These are phyloP conservation scores for Scolecobasidium constrictum DNA, from an alignment of 2,329 filamentous ascomycete species.

Conservation along the genomic window DNA sequence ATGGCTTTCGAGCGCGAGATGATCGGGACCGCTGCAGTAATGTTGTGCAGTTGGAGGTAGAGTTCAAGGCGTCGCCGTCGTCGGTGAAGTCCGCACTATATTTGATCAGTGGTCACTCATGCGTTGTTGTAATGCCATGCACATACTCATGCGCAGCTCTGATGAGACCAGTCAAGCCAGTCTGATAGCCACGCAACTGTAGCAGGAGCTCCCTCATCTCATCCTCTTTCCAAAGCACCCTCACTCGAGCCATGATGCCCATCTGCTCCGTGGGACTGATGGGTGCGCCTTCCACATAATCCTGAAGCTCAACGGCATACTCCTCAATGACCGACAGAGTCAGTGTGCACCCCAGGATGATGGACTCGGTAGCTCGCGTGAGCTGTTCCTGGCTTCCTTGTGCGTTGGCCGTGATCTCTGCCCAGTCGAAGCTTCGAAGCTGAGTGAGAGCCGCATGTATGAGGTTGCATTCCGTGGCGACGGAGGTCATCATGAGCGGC, in stretches of 20 bases:
- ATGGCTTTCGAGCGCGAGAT: slow-evolving; percentile 8
- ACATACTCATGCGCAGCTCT: slow-evolving; percentile 10
- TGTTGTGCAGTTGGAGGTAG: slow-evolving; percentile 2
- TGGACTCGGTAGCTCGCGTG: slow-evolving; percentile 8
- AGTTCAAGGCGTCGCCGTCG: neutral
- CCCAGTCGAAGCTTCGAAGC: slow-evolving; percentile 8
- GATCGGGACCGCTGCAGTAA: slow-evolving; percentile 9
- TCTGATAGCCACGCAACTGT: slow-evolving; percentile 10
- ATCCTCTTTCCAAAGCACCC: slow-evolving; percentile 10
- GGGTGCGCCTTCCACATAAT: slow-evolving; percentile 7
- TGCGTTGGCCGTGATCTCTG: neutral
- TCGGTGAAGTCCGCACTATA: slow-evolving; percentile 5
- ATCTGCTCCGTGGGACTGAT: slow-evolving; percentile 8
- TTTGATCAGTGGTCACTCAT: neutral
- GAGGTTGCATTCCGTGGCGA: slow-evolving; percentile 10
- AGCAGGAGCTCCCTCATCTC: slow-evolving; percentile 11
- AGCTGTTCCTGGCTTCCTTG: slow-evolving; percentile 8
- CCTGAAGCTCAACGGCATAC: slow-evolving; percentile 10
- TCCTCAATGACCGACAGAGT: slow-evolving; percentile 11
- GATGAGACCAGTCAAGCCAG: slow-evolving; percentile 6
- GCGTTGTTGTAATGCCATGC: neutral
- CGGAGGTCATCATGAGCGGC: slow-evolving; percentile 11
- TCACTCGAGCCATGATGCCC: slow-evolving; percentile 9
- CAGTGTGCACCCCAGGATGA: slow-evolving; percentile 11
- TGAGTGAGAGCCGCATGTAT: slow-evolving; percentile 10